These are phyloP conservation scores for Didymella exigua DNA, from an alignment of 2,329 filamentous ascomycete genomes.

Conservation along the genomic window DNA sequence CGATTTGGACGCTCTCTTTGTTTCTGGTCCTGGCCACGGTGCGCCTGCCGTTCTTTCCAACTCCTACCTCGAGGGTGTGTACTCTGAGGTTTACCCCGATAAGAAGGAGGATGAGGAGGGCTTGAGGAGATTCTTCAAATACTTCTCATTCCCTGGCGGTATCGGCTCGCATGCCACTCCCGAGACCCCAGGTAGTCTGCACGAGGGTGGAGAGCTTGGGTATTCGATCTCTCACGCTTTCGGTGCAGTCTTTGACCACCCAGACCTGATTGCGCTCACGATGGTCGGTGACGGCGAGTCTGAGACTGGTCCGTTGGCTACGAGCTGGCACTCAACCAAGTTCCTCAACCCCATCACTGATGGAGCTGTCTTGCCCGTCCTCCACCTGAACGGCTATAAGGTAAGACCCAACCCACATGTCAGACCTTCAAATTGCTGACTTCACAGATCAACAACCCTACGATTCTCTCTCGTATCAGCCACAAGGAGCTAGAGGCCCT, in stretches of 20 bases:
- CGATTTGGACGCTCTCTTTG: slow-evolving; percentile 72
- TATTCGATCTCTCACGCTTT: slow-evolving; percentile 82
- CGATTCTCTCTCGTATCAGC: slow-evolving; percentile 70
- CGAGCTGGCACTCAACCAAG: slow-evolving; percentile 82
- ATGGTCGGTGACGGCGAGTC: slow-evolving; percentile 82
- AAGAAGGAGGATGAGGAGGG: slow-evolving; percentile 72
- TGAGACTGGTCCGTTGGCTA: slow-evolving; percentile 80
- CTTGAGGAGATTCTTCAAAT: slow-evolving; percentile 78
- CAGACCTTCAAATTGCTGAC: neutral
- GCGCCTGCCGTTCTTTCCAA: slow-evolving; percentile 78
- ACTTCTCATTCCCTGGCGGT: slow-evolving; percentile 81
- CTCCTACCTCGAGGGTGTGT: slow-evolving; percentile 77
- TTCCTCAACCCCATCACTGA: slow-evolving; percentile 81
- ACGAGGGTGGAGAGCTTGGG: slow-evolving; percentile 82
- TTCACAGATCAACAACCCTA: slow-evolving; percentile 53
- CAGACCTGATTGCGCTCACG: slow-evolving; percentile 73
- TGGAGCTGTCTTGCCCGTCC: slow-evolving; percentile 76
- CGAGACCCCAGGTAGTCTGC: slow-evolving; percentile 76
- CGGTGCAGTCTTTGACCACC: slow-evolving; percentile 76
- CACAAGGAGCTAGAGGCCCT: slow-evolving; percentile 74
- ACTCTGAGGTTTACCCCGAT: slow-evolving; percentile 77
- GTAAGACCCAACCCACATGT: slow-evolving; percentile 52
- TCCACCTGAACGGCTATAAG: slow-evolving; percentile 84
- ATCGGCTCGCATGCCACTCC: slow-evolving; percentile 79
- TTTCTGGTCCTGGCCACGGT: slow-evolving; percentile 79